Base-by-base conservation (phyloP, 192 early-diverging fungal genomes). In the Gonapodya sp. region DNA sequence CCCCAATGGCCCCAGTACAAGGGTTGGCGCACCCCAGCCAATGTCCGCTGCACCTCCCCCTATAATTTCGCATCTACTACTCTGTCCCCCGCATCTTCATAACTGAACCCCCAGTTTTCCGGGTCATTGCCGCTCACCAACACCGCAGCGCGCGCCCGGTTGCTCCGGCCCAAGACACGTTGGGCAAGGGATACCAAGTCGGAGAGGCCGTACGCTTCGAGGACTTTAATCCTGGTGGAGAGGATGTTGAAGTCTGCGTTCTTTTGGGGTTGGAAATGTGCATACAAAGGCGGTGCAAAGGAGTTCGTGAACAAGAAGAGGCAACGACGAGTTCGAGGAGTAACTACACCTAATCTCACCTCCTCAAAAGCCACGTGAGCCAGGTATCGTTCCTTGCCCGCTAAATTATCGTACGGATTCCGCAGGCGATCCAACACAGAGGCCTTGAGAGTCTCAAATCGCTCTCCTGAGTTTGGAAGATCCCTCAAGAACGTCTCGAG, bases 351-450 rank as follows among this genome's bases (percentile, higher is more conserved):
- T 64, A 24, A 64, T 8, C 46, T 64, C 46, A 64, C 46, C 81
- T 87, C 86, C 36, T 87, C 82, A 35, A 73, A 87, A n/a, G 84
- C 81, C 30, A 87, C 74, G 34, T 83, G 74, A 35, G 82, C 78
- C 36, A 81, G 79, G 73, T 64, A 85, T 16, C 81, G 80, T 16
- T 84, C 32, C 80, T 87, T 87, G 8, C 73, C 31, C 34, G 64
- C 64, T 18, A 85, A 34, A 0, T 80, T 82, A 36, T 87, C 86
- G 74, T 83, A 83, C 34, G 86, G 86, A 2, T 83, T 36, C 16
- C 35, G 18, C 36, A 87, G 79, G 14, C 84, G 79, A 0, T 82
- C 83, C 73, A 85, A 34, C 73, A 36, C 73, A 0, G 84, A 77
- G 1, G 80, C 73, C 75, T 83, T 82, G 35, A 87, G 81, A 18